Base-by-base conservation (phyloP, 495 filamentous ascomycete genomes). In the Xylaria scruposa region DNA sequence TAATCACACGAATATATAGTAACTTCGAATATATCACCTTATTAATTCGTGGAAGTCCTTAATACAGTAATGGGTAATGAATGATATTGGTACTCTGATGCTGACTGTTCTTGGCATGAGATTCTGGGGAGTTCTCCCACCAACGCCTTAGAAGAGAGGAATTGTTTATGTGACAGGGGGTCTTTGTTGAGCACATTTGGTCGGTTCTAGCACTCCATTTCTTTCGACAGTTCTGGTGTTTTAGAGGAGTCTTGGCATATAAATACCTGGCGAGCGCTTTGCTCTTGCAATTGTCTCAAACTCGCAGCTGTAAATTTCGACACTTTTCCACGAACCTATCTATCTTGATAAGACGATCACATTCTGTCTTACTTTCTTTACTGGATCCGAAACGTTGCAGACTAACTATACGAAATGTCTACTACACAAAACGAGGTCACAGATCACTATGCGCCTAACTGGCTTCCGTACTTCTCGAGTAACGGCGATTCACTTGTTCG, bases 371-470 rank as follows among this genome's bases (percentile, higher is more conserved):
- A 4, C 26, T 49, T 49, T 47, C 62, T n/a, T 2, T 24, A 10
- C 24, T 6, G 1, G 10, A 53, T 21, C 13, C n/a, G n/a, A 59
- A 44, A 60, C 4, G 2, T 17, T 0, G 9, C n/a, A 42, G 51
- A 47, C 2, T 40, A n/a, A 47, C 2, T 40, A n/a, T 13, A 21
- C 21, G 8, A 19, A 17, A 56, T 56, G 47, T 10, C 44, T 13
- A 15, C 12, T 13, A 15, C 12, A 0, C 7, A n/a, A 0, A 70
- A 36, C 31, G 15, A 3, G 2, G 36, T 70, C 1, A 54, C 4
- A 1, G 68, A 70, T 19, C 56, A 64, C 19, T 70, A 33, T 9
- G 69, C 61, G 26, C 49, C 21, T 0, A 56, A 71, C 12, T 71
- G 69, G 69, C 33, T 51, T 1, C 47, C 61, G n/a, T 58, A 56